These are phyloP conservation scores for Dictyophora rubrovolvata DNA, from an alignment of 768 basidiomycete genomes.

Conservation along the genomic window DNA sequence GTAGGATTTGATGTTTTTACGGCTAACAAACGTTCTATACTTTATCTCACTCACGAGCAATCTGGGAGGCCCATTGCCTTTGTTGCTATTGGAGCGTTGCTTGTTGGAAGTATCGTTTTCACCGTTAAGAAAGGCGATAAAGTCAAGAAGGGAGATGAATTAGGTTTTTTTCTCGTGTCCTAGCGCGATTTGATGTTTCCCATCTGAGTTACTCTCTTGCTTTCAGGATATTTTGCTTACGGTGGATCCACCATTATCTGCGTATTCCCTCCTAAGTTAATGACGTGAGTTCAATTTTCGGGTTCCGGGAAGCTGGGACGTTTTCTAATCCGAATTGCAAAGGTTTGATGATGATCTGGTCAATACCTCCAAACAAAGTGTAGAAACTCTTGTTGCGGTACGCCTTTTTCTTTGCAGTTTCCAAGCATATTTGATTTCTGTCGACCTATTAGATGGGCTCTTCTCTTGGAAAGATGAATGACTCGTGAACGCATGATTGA, in stretches of 20 bases:
- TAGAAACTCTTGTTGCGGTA: constrained; percentile 65
- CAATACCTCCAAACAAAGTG: constrained; percentile 35
- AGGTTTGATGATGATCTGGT: constrained; percentile 57
- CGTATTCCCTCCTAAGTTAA: constrained; percentile 44
- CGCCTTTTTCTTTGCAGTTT: neutral
- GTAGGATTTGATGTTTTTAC: constrained; percentile 54
- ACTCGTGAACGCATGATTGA: too few species aligned
- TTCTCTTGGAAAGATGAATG: too few species aligned
- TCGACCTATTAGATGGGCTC: too few species aligned
- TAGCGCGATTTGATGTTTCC: neutral
- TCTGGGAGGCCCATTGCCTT: constrained; percentile 48
- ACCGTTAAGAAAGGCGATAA: constrained; percentile 40
- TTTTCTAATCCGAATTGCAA: neutral
- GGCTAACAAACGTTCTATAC: constrained; percentile 48
- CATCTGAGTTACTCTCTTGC: constrained; percentile 12
- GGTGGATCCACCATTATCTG: constrained; percentile 66
- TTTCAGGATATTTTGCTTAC: constrained; percentile 46
- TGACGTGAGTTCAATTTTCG: constrained; percentile 26
- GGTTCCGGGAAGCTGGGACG: neutral
- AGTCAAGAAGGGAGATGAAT: constrained; percentile 56
- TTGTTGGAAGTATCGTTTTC: constrained; percentile 69
- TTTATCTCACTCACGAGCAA: constrained; percentile 37
- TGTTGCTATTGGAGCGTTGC: constrained; percentile 71
- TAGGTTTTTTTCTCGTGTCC: constrained; percentile 29
- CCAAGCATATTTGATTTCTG: too few species aligned